These are phyloP conservation scores for Corylus heterophylla DNA, from an alignment of 306 rosid genomes.

Conservation along the genomic window DNA sequence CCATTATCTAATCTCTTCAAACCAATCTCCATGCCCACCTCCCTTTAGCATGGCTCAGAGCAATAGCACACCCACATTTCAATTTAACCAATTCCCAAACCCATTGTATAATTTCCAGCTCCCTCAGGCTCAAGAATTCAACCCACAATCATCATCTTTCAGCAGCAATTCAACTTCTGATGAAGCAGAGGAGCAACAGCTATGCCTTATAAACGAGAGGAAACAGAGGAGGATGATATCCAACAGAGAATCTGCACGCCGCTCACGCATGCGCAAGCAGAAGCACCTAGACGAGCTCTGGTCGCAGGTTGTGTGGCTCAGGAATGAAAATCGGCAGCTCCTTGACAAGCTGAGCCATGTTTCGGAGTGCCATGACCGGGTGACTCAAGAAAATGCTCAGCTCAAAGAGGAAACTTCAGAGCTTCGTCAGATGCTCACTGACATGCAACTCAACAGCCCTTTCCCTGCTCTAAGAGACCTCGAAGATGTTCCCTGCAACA, in stretches of 20 bases:
- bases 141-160: slow-evolving; percentile 52
- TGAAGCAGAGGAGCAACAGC: slow-evolving; percentile 80
- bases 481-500: slow-evolving; percentile 51
- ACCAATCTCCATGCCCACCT: slow-evolving; percentile 46
- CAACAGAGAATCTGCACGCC: slow-evolving; percentile 87
- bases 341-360: slow-evolving; percentile 65
- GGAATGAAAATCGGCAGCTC: slow-evolving; percentile 79
- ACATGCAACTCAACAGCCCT: slow-evolving; percentile 64
- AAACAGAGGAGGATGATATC: slow-evolving; percentile 92
- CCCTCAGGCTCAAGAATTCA: slow-evolving; percentile 52
- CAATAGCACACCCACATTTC: slow-evolving; percentile 39
- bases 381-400: slow-evolving; percentile 64
- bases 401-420: slow-evolving; percentile 72
- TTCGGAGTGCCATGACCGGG: slow-evolving; percentile 62
- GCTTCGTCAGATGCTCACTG: slow-evolving; percentile 71
- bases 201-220: slow-evolving; percentile 68
- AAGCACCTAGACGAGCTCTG: slow-evolving; percentile 92
- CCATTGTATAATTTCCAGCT: slow-evolving; percentile 46
- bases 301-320: slow-evolving; percentile 90
- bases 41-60: slow-evolving; percentile 37
- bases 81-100: slow-evolving; percentile 41
- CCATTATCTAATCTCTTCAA: slow-evolving; percentile 52
- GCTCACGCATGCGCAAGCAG: slow-evolving; percentile 93
- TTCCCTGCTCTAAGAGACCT: slow-evolving; percentile 49
- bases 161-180: slow-evolving; percentile 89